Evolutionary conservation across 805 yeast genomes (phyloP), one percentile per base, ranked within the genome.

Genomic region (Wickerhamiella hasegawae): DNA sequence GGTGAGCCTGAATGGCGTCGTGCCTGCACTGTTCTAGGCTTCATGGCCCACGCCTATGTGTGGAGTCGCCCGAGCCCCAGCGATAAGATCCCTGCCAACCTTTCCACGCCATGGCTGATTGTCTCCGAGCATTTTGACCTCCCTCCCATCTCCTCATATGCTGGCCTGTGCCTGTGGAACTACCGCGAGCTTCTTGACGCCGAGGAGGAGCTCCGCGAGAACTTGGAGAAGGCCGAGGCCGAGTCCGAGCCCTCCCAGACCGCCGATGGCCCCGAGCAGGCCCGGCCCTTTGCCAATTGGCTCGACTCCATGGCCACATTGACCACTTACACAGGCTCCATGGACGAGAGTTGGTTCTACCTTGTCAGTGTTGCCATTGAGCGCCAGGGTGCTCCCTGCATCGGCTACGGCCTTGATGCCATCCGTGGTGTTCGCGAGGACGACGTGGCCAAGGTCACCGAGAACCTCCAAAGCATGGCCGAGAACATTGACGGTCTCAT

Each of bases 261-360:
- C 16, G 15, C 10, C 6, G 8, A 11, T 6, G 15, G 28, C 16
- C 28, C 28, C 6, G 6, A 5, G 14, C 8, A 11, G 14, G 15
- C 28, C 15, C 6, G n/a, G 16, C 34, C 36, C 4, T 30, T 23
- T 18, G 29, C 36, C 18, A 33, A 37, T 18, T 37, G 40, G 40
- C 34, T 37, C n/a, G 40, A 37, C 23, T 34, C 36, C 6, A 22
- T 85, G 38, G 77, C 84, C 36, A 77, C 92, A 1, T 69, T 80
- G 41, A 72, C 71, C 52, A 83, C 95, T 1, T 87, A 75, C 53
- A 84, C 96, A 0, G 96, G 96, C 1, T 71, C 83, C 3, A 70
- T 76, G 28, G 96, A 85, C 57, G 97, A 85, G 57, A 70, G 79
- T 44, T 85, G 97, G 97, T 85, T 85, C 54, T 85, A 82, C 54